These are phyloP conservation scores for Lasiodiplodia citricola DNA, from an alignment of 2,329 filamentous ascomycete species.

Conservation along the genomic window DNA sequence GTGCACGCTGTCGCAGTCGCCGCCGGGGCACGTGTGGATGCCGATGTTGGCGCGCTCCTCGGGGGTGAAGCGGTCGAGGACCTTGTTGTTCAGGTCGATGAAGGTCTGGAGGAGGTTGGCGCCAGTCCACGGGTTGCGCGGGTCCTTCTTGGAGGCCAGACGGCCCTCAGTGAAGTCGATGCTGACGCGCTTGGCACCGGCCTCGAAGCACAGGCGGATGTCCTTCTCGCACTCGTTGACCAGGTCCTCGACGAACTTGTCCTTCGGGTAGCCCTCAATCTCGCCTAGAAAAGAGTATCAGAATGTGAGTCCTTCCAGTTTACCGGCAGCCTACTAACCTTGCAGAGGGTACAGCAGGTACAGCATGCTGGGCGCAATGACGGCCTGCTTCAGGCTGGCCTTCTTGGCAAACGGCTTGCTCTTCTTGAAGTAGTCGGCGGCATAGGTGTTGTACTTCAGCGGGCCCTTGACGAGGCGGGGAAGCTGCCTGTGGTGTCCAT, in stretches of 20 bases:
- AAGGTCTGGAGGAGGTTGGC: constrained; percentile 38
- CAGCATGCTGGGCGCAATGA: constrained; percentile 43
- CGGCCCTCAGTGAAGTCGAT: constrained; percentile 43
- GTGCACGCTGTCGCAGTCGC: constrained; percentile 43
- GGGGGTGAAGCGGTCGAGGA: constrained; percentile 35
- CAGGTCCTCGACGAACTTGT: constrained; percentile 38
- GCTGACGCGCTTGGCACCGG: constrained; percentile 39
- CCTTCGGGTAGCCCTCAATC: constrained; percentile 38
- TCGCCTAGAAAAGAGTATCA: constrained; percentile 11
- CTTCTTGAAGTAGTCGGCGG: constrained; percentile 38
- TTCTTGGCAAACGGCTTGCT: constrained; percentile 34
- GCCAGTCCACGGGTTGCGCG: constrained; percentile 41
- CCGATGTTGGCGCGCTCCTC: constrained; percentile 39
- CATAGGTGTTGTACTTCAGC: constrained; percentile 40
- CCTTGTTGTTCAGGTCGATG: constrained; percentile 38
- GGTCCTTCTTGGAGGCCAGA: constrained; percentile 40
- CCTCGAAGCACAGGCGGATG: constrained; percentile 41
- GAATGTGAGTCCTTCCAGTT: neutral
- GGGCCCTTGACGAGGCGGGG: constrained; percentile 37
- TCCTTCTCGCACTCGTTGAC: constrained; percentile 43
- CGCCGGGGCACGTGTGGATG: constrained; percentile 43
- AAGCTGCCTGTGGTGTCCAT: constrained; percentile 39
- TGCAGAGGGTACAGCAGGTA: constrained; percentile 41
- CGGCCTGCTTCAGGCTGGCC: constrained; percentile 37
- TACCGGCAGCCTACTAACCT: neutral